A percentile compares a stretch with the other conserved stretches of the same genome.
Conservation (phyloP, 116 monocot species). For the Posidonia oceanica region DNA sequence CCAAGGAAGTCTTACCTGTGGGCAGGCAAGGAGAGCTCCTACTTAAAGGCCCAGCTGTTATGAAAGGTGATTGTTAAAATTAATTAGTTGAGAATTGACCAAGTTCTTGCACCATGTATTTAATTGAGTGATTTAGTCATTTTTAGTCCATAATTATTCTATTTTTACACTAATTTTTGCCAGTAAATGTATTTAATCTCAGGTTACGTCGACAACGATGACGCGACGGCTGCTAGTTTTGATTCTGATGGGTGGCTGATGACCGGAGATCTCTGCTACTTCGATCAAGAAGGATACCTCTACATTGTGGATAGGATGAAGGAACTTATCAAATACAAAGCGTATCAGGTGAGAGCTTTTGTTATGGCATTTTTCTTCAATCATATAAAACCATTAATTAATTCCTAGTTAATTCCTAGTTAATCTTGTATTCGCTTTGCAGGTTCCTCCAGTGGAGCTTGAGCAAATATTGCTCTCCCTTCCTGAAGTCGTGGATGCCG, state of each 20-base stretch:
- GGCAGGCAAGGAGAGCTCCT: slow-evolving; percentile 48
- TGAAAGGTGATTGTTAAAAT: slow-evolving; percentile 49
- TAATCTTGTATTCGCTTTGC: not conserved
- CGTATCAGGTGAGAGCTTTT: slow-evolving; percentile 12
- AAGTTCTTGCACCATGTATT: not conserved
- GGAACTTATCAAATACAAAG: slow-evolving; percentile 83
- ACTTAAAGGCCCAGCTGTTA: slow-evolving; percentile 33
- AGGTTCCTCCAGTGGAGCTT: slow-evolving; percentile 81
- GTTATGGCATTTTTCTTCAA: too few relatives aligned
- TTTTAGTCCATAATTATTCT: too few relatives aligned
- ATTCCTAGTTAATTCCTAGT: too few relatives aligned
- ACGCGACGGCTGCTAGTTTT: slow-evolving; percentile 44
- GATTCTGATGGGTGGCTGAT: slow-evolving; percentile 64
- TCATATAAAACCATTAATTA: too few relatives aligned
- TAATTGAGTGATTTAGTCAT: not conserved
- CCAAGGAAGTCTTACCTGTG: slow-evolving; percentile 19
- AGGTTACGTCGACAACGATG: slow-evolving; percentile 71
- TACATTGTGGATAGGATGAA: slow-evolving; percentile 70
- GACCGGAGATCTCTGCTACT: slow-evolving; percentile 75
- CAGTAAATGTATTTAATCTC: not conserved
- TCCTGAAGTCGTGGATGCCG: slow-evolving; percentile 54
- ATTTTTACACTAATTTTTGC: not conserved
- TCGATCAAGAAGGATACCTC: slow-evolving; percentile 58
- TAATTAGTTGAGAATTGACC: not conserved
- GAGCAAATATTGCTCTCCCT: slow-evolving; percentile 62